A percentile compares a stretch with the other conserved stretches of the same genome.
Conservation (phyloP, 2,329 filamentous ascomycete genomes). For the Arthrobotrys conoides region DNA sequence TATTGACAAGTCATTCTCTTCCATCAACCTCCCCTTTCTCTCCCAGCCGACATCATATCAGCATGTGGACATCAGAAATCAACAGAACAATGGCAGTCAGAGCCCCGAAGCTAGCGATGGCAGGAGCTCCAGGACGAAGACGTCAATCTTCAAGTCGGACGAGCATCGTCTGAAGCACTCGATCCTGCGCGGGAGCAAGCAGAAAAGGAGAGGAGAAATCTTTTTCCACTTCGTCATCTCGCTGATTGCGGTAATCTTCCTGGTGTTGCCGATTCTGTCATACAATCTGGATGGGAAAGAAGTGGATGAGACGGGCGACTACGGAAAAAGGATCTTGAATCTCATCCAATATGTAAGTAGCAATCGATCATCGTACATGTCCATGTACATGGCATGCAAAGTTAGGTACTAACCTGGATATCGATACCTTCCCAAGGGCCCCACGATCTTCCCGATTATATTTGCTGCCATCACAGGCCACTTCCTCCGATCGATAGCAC, state of each 20-base stretch:
- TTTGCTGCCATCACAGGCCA: constrained; percentile 54
- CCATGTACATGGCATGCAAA: too few species aligned
- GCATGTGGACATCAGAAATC: constrained; percentile 17
- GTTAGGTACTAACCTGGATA: too few species aligned
- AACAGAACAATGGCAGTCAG: constrained; percentile 26
- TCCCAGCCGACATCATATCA: constrained; percentile 33
- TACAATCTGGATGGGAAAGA: constrained; percentile 41
- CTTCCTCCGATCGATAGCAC: constrained; percentile 45
- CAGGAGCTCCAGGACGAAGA: constrained; percentile 42
- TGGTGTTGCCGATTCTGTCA: constrained; percentile 46
- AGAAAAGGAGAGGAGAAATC: constrained; percentile 47
- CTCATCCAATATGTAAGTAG: constrained; percentile 53
- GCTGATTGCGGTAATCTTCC: constrained; percentile 43
- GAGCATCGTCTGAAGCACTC: constrained; percentile 51
- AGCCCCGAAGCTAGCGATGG: constrained; percentile 39
- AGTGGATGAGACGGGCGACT: constrained; percentile 43
- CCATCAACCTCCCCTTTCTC: constrained; percentile 44
- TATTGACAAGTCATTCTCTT: constrained; percentile 32
- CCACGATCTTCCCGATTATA: constrained; percentile 55
- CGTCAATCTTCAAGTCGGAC: constrained; percentile 50
- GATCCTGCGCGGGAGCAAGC: constrained; percentile 41
- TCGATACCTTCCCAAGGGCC: constrained; percentile 17
- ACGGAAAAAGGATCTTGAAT: constrained; percentile 41
- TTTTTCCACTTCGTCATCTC: constrained; percentile 50
- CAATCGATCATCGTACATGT: background rate